Percentiles rank a stretch among this genome's conserved stretches.
phyloP scores from a whole-genome alignment of 75 land plant genomes.

The Pinus taeda region DNA sequence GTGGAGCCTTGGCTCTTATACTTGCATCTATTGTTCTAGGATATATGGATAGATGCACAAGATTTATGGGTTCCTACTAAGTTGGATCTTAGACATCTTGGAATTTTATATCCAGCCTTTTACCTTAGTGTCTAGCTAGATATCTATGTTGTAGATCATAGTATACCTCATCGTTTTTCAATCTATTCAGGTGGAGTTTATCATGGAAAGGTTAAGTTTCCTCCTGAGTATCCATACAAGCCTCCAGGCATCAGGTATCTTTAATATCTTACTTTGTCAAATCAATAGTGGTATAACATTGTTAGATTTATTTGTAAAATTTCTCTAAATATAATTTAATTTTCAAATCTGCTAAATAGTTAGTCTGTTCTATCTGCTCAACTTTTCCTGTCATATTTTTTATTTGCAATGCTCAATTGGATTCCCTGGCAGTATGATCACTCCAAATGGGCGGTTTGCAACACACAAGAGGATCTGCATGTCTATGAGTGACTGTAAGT shows the following conservation, averaged over 20 bases:
- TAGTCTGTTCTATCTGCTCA: neutral
- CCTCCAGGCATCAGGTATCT: constrained; percentile 89
- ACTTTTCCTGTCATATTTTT: neutral
- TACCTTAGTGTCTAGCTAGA: neutral
- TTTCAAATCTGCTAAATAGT: neutral
- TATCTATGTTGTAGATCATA: neutral
- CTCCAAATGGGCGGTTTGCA: constrained; percentile 94
- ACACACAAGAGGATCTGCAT: constrained; percentile 87
- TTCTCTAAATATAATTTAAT: neutral
- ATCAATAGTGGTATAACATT: neutral
- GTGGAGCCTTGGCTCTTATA: neutral
- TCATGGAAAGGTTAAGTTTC: constrained; percentile 95
- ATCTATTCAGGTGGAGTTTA: constrained; percentile 75
- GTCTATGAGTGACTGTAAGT: constrained; percentile 99
- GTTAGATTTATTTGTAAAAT: neutral
- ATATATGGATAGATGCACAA: neutral
- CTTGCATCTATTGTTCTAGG: neutral
- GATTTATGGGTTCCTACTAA: neutral
- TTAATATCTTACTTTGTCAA: neutral
- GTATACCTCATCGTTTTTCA: neutral
- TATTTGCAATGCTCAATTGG: constrained; percentile 4
- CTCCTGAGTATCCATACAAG: constrained; percentile 91
- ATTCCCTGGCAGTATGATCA: constrained; percentile 67
- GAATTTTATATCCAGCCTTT: neutral
- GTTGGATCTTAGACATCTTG: neutral